Conservation (phyloP, 768 basidiomycete species). For the Cystofilobasidium capitatum region DNA sequence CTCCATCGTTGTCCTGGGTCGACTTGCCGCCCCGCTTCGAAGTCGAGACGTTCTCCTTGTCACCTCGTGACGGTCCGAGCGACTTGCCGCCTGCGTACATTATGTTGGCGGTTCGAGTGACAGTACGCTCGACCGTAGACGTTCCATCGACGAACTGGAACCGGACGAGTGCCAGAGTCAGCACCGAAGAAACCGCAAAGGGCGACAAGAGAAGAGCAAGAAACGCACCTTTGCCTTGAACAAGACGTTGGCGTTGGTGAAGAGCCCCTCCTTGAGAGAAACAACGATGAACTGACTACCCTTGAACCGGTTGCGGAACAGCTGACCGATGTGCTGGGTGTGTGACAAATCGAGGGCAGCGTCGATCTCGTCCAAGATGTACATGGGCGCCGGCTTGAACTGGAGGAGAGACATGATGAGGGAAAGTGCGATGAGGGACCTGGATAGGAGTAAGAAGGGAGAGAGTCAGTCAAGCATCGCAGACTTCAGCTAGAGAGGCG, state of each 20-base stretch:
- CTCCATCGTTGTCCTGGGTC: neutral
- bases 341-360: conserved; percentile 92
- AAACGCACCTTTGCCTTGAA: conserved; percentile 27
- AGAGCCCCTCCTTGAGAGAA: conserved; percentile 88
- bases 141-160: conserved; percentile 13
- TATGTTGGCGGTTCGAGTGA: neutral
- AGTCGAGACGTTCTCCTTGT: neutral
- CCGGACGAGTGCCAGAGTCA: neutral
- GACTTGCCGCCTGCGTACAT: neutral
- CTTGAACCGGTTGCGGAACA: conserved; percentile 96
- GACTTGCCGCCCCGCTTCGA: neutral
- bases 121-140: conserved; percentile 7
- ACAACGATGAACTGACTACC: conserved; percentile 98
- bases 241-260: conserved; percentile 86
- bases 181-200: neutral
- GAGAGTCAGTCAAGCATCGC: neutral
- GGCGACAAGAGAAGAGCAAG: neutral
- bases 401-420: conserved; percentile 98
- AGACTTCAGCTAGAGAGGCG: neutral
- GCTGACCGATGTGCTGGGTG: conserved; percentile 83
- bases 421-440: conserved; percentile 92
- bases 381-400: conserved; percentile 98
- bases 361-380: conserved; percentile 98
- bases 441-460: conserved; percentile 36
- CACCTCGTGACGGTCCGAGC: neutral